A percentile compares a stretch with the other conserved stretches of the same genome.
Conservation (phyloP, 139 green algal species). For the Chlamydomonas sphaeroides region DNA sequence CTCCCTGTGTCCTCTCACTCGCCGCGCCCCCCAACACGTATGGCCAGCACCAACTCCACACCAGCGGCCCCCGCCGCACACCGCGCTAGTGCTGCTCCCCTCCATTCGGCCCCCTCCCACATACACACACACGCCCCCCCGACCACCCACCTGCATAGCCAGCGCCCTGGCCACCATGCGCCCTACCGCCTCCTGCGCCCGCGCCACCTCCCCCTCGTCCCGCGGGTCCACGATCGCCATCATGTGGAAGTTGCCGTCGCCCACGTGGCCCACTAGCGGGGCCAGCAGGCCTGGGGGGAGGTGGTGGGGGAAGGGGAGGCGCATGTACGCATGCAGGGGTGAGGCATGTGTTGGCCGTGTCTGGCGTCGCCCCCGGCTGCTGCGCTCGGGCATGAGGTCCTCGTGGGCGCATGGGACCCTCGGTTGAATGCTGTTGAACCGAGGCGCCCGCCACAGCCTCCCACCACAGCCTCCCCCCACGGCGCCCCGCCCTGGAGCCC, state of each 20-base stretch:
- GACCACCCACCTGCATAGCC: conserved; percentile 24
- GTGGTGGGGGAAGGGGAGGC: not conserved
- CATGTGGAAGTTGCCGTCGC: conserved; percentile 58
- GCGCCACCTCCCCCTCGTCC: conserved; percentile 49
- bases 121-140: not conserved
- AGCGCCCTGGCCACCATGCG: conserved; percentile 59
- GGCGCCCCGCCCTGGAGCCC: not conserved
- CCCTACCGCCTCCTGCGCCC: conserved; percentile 47
- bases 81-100: not conserved
- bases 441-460: not conserved
- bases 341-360: too few relatives aligned
- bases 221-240: conserved; percentile 66
- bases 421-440: too few relatives aligned
- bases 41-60: too few relatives aligned
- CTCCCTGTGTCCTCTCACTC: too few relatives aligned
- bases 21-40: too few relatives aligned
- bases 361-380: too few relatives aligned
- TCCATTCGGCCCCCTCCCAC: not conserved
- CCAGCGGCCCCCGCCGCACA: too few relatives aligned
- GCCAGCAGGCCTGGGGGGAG: conserved; percentile 50
- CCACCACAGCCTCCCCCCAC: too few relatives aligned
- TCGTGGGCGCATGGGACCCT: too few relatives aligned
- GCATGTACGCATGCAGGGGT: too few relatives aligned
- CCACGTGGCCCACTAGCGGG: conserved; percentile 75
- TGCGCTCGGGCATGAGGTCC: too few relatives aligned